Conservation (phyloP, 495 filamentous ascomycete species). For the Penicillium diatomitis region DNA sequence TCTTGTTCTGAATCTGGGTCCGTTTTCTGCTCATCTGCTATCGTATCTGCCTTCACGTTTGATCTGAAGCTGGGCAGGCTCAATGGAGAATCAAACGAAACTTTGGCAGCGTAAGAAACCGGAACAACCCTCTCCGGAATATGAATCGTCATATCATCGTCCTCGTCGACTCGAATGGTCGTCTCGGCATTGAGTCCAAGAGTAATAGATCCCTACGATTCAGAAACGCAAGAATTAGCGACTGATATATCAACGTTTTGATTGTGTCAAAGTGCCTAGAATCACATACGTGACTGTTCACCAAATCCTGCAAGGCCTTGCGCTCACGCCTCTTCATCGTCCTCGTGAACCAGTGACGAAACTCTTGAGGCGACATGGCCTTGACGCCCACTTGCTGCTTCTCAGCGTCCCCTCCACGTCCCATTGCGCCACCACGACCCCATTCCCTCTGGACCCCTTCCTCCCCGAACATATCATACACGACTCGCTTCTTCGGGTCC, state of each 20-base stretch:
- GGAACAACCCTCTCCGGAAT: constrained; percentile 15
- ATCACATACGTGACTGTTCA: constrained; percentile 31
- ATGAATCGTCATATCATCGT: constrained; percentile 22
- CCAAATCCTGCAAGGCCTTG: constrained; percentile 32
- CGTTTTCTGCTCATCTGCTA: constrained; percentile 6
- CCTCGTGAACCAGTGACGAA: constrained; percentile 42
- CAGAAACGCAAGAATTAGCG: not conserved
- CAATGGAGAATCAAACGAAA: constrained; percentile 28
- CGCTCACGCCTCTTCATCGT: constrained; percentile 37
- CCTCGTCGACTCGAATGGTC: constrained; percentile 25
- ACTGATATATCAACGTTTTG: not conserved
- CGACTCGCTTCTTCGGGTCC: constrained; percentile 43
- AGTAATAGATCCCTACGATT: constrained; percentile 24
- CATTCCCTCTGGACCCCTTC: constrained; percentile 40
- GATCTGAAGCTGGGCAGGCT: constrained; percentile 16
- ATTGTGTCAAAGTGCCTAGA: too few species aligned
- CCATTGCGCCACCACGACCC: constrained; percentile 27
- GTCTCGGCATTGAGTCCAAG: constrained; percentile 34
- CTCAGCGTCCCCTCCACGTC: constrained; percentile 19
- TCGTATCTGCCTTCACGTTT: constrained; percentile 10
- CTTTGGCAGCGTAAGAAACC: constrained; percentile 21
- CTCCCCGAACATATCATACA: constrained; percentile 44
- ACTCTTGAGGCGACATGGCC: constrained; percentile 37
- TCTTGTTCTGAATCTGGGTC: not conserved
- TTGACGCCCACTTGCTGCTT: constrained; percentile 31